phyloP scores from a whole-genome alignment of 768 basidiomycete genomes.

The Pulveroboletus ravenelii region DNA sequence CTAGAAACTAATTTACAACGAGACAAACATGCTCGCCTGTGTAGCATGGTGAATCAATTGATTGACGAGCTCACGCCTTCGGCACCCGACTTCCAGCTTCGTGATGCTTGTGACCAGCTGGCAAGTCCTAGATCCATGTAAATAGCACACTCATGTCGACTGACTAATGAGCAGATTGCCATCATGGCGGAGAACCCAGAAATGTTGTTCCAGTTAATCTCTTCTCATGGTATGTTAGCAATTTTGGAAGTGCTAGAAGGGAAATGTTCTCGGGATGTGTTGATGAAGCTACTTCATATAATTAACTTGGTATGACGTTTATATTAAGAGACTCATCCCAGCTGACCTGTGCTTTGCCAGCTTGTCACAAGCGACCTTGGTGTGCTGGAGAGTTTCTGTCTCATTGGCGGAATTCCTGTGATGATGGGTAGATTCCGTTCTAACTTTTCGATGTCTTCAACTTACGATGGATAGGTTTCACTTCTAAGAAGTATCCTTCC shows the following conservation, averaged over 20 bases:
- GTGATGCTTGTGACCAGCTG: slow-evolving; percentile 83
- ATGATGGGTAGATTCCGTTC: slow-evolving; percentile 66
- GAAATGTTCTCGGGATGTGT: slow-evolving; percentile 79
- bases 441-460: not conserved
- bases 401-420: slow-evolving; percentile 92
- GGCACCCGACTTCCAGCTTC: slow-evolving; percentile 76
- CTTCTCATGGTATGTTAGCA: slow-evolving; percentile 91
- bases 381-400: slow-evolving; percentile 90
- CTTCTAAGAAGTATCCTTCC: slow-evolving; percentile 88
- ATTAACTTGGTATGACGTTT: slow-evolving; percentile 66
- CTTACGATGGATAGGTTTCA: slow-evolving; percentile 57
- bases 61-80: slow-evolving; percentile 83
- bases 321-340: not conserved
- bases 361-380: slow-evolving; percentile 71
- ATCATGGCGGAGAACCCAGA: slow-evolving; percentile 79
- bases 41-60: slow-evolving; percentile 72
- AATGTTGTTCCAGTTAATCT: slow-evolving; percentile 83
- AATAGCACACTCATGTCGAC: not conserved
- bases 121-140: slow-evolving; percentile 39
- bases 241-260: slow-evolving; percentile 91
- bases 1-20: slow-evolving; percentile 87
- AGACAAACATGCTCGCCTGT: slow-evolving; percentile 89
- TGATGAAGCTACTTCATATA: slow-evolving; percentile 80
- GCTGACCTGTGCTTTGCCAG: slow-evolving; percentile 27
- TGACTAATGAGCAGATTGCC: slow-evolving; percentile 46